A percentile compares a stretch with the other conserved stretches of the same genome.
Conservation (phyloP, 129 eudicot genomes). For the Calendula officinalis region DNA sequence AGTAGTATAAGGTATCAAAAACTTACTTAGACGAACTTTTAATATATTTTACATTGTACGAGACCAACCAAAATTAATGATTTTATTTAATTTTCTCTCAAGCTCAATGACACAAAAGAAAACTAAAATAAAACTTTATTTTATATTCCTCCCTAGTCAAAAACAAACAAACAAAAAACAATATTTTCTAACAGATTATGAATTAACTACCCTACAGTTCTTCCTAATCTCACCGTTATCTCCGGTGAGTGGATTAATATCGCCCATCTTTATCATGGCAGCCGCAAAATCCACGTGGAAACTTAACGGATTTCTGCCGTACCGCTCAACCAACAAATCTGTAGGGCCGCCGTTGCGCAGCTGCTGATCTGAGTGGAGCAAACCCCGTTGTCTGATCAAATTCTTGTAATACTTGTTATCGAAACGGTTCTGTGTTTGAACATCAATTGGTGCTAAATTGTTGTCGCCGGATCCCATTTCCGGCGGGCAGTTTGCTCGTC, state of each 20-base stretch:
- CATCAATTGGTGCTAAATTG: conserved; percentile 49
- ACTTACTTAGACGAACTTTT: too few relatives aligned
- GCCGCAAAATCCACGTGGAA: conserved; percentile 39
- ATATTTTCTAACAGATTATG: not conserved
- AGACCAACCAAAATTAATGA: too few relatives aligned
- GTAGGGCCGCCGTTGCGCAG: conserved; percentile 41
- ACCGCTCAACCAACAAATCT: conserved; percentile 31
- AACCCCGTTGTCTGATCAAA: conserved; percentile 37
- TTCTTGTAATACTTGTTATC: conserved; percentile 46
- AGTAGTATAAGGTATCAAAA: too few relatives aligned
- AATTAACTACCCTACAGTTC: conserved; percentile 43
- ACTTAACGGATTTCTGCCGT: conserved; percentile 22
- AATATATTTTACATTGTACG: too few relatives aligned
- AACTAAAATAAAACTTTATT: too few relatives aligned
- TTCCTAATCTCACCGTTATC: conserved; percentile 48
- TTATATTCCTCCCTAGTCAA: not conserved
- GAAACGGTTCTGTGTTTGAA: conserved; percentile 35
- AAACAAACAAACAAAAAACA: not conserved
- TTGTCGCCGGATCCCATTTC: conserved; percentile 39
- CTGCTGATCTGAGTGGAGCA: conserved; percentile 51
- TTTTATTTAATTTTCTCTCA: too few relatives aligned
- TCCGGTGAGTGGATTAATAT: conserved; percentile 52
- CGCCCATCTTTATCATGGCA: conserved; percentile 64
- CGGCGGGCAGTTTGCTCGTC: conserved; percentile 31
- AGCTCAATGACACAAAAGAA: too few relatives aligned